Evolutionary conservation across 306 rosid genomes (phyloP), one percentile per base, ranked within the genome.

Genomic region (Corylus avellana): DNA sequence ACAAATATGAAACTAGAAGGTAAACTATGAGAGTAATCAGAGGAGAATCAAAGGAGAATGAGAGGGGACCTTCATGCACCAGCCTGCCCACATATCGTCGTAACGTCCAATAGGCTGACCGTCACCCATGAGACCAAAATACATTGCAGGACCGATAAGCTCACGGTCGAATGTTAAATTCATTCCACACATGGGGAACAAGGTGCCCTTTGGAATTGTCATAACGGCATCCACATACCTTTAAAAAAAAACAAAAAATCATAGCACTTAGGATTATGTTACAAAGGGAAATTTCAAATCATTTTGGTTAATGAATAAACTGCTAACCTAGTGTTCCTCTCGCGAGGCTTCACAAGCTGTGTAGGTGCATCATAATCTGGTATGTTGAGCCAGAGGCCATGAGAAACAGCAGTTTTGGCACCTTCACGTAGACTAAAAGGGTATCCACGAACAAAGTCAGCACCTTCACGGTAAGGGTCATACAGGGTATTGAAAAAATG

Each of bases 51-150:
- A 58, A 47, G 35, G 22, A 46, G 58, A 42, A 22, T 13, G 61
- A 48, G 57, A 67, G 50, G 64, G 35, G 8, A 78, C 88, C 97
- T 93, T 91, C 87, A 80, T 73, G 78, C 98, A 93, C 98, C 98
- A 93, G 62, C 98, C 98, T 61, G 97, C 98, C 97, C 98, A 93
- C 98, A 93, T 93, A 56, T 93, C 98, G 39, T 91, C 98, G 7
- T 93, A 93, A 35, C 97, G 90, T 37, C 97, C 98, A 25, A 93
- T 93, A 44, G 98, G 98, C 73, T 93, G 98, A 48, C 98, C 98
- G 55, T 91, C 98, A 8, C 98, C 98, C 97, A 93, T 93, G 80
- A 93, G 97, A 54, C 98, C 98, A 51, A 93, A 93, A 87, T 93
- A 93, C 98, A 93, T 93, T 48, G 98, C 98, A 49, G 97, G 90